Base-by-base conservation (phyloP, 2,329 filamentous ascomycete genomes). In the Fusarium agapanthi region DNA sequence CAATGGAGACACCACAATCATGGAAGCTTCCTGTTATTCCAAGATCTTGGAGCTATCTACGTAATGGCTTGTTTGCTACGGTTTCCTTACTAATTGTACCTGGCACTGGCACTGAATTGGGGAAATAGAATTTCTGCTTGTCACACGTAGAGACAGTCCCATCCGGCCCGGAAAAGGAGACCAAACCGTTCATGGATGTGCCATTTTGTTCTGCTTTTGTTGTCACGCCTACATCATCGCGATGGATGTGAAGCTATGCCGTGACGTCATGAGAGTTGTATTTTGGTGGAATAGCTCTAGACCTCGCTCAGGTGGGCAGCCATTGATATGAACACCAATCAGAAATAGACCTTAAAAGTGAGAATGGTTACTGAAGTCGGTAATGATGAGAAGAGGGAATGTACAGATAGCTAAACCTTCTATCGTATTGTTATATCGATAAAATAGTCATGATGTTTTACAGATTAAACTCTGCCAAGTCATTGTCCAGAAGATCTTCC, bases 141-240 rank as follows among this genome's bases (percentile, higher is more conserved):
- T 71, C 38, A 47, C 63, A 69, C 48, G 14, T 32, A 43, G n/a
- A 56, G 48, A 37, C 34, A 48, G 20, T 28, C 54, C 59, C 56
- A 38, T 34, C 55, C 37, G 57, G 65, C 53, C 48, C 62, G 50
- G 55, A 37, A 44, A 30, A 30, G 43, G 38, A 60, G 34, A 44
- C 57, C 34, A 67, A 45, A 5, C 61, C 43, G 10, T 66, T 51
- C 61, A 58, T 37, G 59, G 48, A 53, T 60, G 48, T 54, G 15
- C 50, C 34, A 22, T n/a, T 48, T 34, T 63, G 30, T 40, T 57
- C 24, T 45, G 43, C 11, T 30, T 41, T 69, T 50, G 50, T n/a
- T 75, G 75, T 77, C 65, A 75, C 72, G 58, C 58, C 69, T 63
- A 73, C 73, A 77, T 77, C 72, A 76, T 77, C 70, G 48, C 65